Conservation (phyloP, 2,329 filamentous ascomycete genomes). For the Calonectria multiphialidica region DNA sequence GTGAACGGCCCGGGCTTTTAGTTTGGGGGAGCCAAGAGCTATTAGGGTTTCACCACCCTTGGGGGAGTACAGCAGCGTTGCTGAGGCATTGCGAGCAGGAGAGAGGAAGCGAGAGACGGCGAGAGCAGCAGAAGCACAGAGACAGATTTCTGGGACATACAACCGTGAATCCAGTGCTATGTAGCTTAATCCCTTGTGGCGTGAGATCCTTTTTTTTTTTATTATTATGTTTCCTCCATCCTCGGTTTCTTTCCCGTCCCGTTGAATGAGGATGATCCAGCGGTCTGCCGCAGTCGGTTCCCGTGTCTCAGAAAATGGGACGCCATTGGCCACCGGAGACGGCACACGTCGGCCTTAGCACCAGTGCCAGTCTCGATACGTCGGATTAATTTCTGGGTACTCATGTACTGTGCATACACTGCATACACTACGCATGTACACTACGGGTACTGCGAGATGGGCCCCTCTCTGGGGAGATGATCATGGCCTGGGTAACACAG, state of each 20-base stretch:
- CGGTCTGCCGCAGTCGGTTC: background rate
- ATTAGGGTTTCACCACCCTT: background rate
- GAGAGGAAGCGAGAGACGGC: background rate
- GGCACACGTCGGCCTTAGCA: background rate
- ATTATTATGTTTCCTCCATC: background rate
- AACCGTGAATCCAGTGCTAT: too few species aligned
- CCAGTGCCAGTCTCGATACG: background rate
- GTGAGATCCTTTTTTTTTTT: background rate
- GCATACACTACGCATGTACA: too few species aligned
- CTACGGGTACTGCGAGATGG: background rate
- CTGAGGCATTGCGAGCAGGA: background rate
- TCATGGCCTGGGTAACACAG: background rate
- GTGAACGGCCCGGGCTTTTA: background rate
- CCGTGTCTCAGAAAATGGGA: constrained; percentile 8
- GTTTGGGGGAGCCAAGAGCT: background rate
- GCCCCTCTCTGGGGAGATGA: background rate
- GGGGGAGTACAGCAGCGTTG: background rate
- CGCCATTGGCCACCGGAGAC: constrained; percentile 3
- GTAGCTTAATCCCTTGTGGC: background rate
- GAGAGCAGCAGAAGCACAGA: too few species aligned
- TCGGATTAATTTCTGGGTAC: background rate
- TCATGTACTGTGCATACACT: background rate
- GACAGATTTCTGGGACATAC: too few species aligned
- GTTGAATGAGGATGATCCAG: constrained; percentile 1
- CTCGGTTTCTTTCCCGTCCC: background rate